Percentiles rank a stretch among this genome's conserved stretches.
phyloP scores from a whole-genome alignment of 2,329 filamentous ascomycete species.

The Cercospora sp. region DNA sequence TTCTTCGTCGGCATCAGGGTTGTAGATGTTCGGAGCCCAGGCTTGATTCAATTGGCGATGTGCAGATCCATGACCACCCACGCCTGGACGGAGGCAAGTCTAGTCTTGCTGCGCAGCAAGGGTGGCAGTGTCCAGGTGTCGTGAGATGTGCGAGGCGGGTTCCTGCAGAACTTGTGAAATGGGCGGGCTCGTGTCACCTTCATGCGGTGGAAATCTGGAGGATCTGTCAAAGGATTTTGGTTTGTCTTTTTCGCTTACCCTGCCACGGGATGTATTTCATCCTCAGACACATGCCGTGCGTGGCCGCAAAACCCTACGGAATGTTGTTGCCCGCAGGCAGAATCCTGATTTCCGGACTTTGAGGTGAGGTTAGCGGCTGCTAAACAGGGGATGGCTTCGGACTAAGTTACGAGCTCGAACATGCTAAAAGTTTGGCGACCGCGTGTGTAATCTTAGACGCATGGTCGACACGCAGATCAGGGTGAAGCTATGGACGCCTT shows the following conservation, averaged over 20 bases:
- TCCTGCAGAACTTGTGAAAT: neutral
- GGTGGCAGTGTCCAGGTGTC: neutral
- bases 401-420: constrained; percentile 7
- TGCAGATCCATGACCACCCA: constrained; percentile 7
- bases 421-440: constrained; percentile 1
- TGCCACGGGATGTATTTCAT: neutral
- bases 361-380: constrained; percentile 1
- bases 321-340: neutral
- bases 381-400: neutral
- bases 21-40: constrained; percentile 11
- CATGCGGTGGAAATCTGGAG: constrained; percentile 1
- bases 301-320: constrained; percentile 2
- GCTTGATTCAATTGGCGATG: constrained; percentile 9
- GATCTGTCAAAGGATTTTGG: constrained; percentile 9
- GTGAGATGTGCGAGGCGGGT: neutral
- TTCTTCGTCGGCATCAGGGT: constrained; percentile 11
- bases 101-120: constrained; percentile 6
- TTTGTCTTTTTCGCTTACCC: neutral
- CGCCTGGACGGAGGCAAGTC: constrained; percentile 4
- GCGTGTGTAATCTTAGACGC: constrained; percentile 4
- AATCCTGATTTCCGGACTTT: constrained; percentile 5
- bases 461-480: constrained; percentile 8
- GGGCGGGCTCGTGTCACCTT: neutral
- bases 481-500: constrained; percentile 2
- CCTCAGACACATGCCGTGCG: neutral